Evolutionary conservation across 106 monocot genomes (phyloP), one percentile per base, ranked within the genome.

Genomic region (Dioscorea dumetorum): DNA sequence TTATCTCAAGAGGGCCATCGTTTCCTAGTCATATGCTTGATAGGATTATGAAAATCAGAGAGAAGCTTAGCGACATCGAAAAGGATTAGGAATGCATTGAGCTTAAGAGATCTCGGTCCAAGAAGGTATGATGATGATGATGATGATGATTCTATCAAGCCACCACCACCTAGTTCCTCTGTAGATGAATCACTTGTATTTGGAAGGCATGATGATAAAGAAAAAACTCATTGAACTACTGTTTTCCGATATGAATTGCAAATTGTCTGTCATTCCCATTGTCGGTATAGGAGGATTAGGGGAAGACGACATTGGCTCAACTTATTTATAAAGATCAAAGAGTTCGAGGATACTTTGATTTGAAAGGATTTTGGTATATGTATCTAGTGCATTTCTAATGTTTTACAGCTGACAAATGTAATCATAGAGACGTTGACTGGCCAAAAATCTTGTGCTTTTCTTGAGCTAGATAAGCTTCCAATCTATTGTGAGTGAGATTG

Each of bases 211-310:
- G 16, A 57, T 15, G 79, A 79, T 8, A 79, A 69, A 54, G 17
- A 67, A 12, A n/a, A 58, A 73, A 22, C 11, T 75, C 20, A 33
- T 75, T 24, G 34, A 53, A 10, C 22, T 57, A 24, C 15, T 80
- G 12, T 17, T 74, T 3, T 64, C 54, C 2, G 68, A 53, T 18
- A 22, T 2, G 16, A 12, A 24, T 22, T 23, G 22, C n/a, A 35
- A 60, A 6, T 32, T 70, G 0, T 70, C 70, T 0, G 23, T 70
- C 4, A 9, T 70, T 58, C 48, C 70, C 6, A 70, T 78, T 33
- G 59, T 72, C 12, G 78, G 78, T 22, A 58, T 65, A 57, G 70
- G 62, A 10, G 77, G 77, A 48, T 14, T 72, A 54, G 69, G 65
- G n/a, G 49, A 66, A 66, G 49, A 66, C 65, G 8, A 66, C 65